Base-by-base conservation (phyloP, 2,329 filamentous ascomycete species). In the Aspergillus thermomutatus region DNA sequence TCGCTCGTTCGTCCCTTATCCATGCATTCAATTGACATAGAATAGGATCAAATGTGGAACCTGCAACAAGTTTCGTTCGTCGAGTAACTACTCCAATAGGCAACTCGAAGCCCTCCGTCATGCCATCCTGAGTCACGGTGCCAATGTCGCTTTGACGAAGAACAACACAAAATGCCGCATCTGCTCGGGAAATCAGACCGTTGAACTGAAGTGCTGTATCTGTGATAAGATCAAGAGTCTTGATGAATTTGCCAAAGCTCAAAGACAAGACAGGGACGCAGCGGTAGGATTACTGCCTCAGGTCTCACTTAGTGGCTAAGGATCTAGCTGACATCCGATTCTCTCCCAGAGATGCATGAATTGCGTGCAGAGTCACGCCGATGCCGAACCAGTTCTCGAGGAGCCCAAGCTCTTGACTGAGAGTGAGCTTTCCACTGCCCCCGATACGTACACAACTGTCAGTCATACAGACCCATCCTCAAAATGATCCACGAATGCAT, bases 201-300 rank as follows among this genome's bases (percentile, higher is more conserved):
- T 74, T 3, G 82, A 85, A 61, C 64, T 84, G 27, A 69, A 72
- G 8, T 85, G 83, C 61, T 65, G 61, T 31, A 69, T 77, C 40
- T 85, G 83, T 63, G 66, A 73, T 21, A 64, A 74, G 55, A 74
- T 69, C 1, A 82, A 82, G 62, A 70, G 74, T 0, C 55, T 83
- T 2, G 76, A 80, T 5, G 70, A 72, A 0, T 86, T 83, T 60
- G 76, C 78, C 19, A 84, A 81, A 60, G 61, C 62, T 6, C 78
- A 82, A 68, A 74, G 81, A 14, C 70, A 65, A 27, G 75, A 78
- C 43, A 73, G 75, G 1, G 80, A 80, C 55, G 65, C 63, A 41
- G 77, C 76, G 26, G 80, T 81, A 76, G 58, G 79, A 25, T 9
- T 11, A 70, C 27, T 59, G 49, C 37, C 7, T 19, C 45, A 5